Evolutionary conservation across 2,329 filamentous ascomycete genomes (phyloP).

Genomic region (Grosmannia clavigera): DNA sequence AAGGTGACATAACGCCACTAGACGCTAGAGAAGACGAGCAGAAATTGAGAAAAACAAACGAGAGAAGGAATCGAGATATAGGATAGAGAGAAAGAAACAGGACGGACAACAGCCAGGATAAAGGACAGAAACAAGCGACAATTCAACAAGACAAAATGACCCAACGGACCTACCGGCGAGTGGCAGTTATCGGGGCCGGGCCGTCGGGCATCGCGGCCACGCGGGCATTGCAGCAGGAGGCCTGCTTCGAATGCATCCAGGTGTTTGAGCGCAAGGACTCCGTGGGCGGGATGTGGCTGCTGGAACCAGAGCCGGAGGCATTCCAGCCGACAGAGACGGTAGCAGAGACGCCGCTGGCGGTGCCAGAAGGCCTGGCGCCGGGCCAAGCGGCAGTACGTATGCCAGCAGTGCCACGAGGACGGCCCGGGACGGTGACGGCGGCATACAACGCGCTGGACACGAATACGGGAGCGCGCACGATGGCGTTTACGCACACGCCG

Average conservation of each 20-base stretch:
- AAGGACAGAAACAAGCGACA: neutral
- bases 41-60: neutral
- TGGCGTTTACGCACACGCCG: conserved; percentile 7
- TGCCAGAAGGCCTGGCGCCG: neutral
- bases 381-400: neutral
- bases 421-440: neutral
- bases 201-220: conserved; percentile 4
- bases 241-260: neutral
- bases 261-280: conserved; percentile 3
- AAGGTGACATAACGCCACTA: neutral
- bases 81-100: neutral
- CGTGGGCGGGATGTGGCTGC: conserved; percentile 3
- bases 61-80: neutral
- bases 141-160: neutral
- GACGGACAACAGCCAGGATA: neutral
- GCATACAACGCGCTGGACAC: conserved; percentile 5
- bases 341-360: neutral
- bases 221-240: conserved; percentile 3
- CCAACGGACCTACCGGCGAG: neutral
- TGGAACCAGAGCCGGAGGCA: neutral
- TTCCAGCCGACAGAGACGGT: neutral
- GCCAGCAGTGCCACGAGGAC: neutral
- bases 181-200: conserved; percentile 7
- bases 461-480: conserved; percentile 2
- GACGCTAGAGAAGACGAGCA: neutral